Conservation (phyloP, 129 eudicot genomes). For the Dittrichia graveolens region DNA sequence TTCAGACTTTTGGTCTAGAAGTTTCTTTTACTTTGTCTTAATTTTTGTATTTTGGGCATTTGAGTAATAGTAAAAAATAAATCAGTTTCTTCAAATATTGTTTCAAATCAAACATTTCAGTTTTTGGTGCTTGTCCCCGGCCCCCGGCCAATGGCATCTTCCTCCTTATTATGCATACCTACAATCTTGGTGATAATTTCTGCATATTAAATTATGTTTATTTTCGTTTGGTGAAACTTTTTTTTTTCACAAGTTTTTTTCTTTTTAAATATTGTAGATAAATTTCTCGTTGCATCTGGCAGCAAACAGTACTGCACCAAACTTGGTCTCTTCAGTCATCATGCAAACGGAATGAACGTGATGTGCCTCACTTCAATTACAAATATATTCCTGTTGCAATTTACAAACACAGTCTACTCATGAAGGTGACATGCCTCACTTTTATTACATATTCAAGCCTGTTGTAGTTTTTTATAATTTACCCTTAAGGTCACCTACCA, state of each 20-base stretch:
- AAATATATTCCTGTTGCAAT: constrained; percentile 19
- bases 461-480: constrained; percentile 23
- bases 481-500: constrained; percentile 31
- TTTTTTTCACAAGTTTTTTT: background rate
- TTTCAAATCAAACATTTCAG: background rate
- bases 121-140: too few relatives aligned
- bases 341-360: constrained; percentile 48
- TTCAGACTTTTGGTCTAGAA: background rate
- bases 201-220: constrained; percentile 11
- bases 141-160: too few relatives aligned
- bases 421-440: constrained; percentile 27
- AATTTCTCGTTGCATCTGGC: constrained; percentile 18
- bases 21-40: background rate
- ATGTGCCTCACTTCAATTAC: constrained; percentile 4
- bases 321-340: constrained; percentile 25
- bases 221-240: background rate
- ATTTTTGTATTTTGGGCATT: background rate
- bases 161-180: background rate
- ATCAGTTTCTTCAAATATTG: background rate
- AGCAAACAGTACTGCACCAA: constrained; percentile 20
- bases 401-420: constrained; percentile 30
- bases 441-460: constrained; percentile 20
- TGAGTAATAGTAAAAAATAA: background rate
- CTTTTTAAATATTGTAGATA: constrained; percentile 17
- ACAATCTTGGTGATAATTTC: constrained; percentile 3